Evolutionary conservation across 305 asterid genomes (phyloP), one percentile per base, ranked within the genome.

Genomic region (Andrographis paniculata): DNA sequence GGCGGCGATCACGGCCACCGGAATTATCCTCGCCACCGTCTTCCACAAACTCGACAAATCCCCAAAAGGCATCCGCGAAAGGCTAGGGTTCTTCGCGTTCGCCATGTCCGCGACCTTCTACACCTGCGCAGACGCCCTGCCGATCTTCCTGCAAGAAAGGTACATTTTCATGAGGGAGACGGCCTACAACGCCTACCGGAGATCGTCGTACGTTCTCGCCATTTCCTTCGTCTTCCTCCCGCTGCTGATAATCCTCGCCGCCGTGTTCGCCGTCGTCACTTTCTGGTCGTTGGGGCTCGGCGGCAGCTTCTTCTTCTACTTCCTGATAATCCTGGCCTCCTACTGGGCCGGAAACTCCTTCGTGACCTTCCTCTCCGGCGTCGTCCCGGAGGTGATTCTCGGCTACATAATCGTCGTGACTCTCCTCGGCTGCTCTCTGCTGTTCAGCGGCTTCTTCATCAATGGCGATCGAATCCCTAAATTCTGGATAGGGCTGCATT

Each of bases 381-480:
- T 33, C n/a, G 38, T 33, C n/a, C 38, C 38, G 1, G 14, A 33
- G 14, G 38, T 33, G 13, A 33, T 33, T 4, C 38, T 33, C n/a
- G 38, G 38, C 4, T 33, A 33, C 38, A 33, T 13, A 2, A 10
- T 33, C 3, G 38, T 33, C n/a, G 38, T 33, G 11, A n/a, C 38
- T 4, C 12, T 33, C 38, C n/a, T 33, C n/a, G 38, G 14, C n/a
- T 11, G 12, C 38, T 33, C n/a, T 11, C 13, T 33, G 14, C 38
- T 33, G 3, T 33, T 33, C 38, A 33, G 38, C n/a, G 38, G 38
- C 38, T 33, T 33, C 38, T 33, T 33, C 38, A 33, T 33, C 38
- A 33, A 33, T n/a, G 14, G 13, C 13, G 38, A 33, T n/a, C 9
- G 38, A 9, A 33, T 33, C 1, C 38, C 38, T 9, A 13, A 9